These are phyloP conservation scores for Suillus decipiens DNA, from an alignment of 768 basidiomycete genomes.

Conservation along the genomic window DNA sequence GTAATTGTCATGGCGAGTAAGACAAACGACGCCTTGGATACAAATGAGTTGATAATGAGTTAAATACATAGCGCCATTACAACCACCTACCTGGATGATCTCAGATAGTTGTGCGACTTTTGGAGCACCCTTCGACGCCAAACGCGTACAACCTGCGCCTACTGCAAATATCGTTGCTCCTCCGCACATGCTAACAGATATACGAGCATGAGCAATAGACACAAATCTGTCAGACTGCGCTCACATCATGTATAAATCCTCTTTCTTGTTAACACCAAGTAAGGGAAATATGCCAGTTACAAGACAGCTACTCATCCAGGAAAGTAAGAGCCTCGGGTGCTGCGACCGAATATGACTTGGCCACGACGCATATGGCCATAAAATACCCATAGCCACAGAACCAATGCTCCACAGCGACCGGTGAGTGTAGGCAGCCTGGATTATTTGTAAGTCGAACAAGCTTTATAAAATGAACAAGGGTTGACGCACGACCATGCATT, in stretches of 20 bases:
- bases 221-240: constrained; percentile 24
- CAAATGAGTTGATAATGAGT: neutral
- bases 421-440: constrained; percentile 68
- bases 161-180: constrained; percentile 45
- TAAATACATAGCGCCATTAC: neutral
- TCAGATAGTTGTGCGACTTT: constrained; percentile 11
- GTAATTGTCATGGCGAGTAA: constrained; percentile 53
- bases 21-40: constrained; percentile 45
- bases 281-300: constrained; percentile 68
- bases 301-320: constrained; percentile 55
- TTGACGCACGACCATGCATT: constrained; percentile 71
- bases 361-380: constrained; percentile 68
- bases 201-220: constrained; percentile 20
- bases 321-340: constrained; percentile 28
- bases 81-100: constrained; percentile 25
- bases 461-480: neutral
- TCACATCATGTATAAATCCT: constrained; percentile 62
- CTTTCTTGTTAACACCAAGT: constrained; percentile 70
- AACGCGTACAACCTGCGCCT: constrained; percentile 27
- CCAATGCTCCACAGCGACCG: constrained; percentile 74
- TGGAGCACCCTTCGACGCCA: neutral
- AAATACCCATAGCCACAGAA: constrained; percentile 55
- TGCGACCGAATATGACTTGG: constrained; percentile 31
- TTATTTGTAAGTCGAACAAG: constrained; percentile 8
- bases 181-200: constrained; percentile 43